These are phyloP conservation scores for Rachicladosporium sp. DNA, from an alignment of 2,329 filamentous ascomycete genomes.

Conservation along the genomic window DNA sequence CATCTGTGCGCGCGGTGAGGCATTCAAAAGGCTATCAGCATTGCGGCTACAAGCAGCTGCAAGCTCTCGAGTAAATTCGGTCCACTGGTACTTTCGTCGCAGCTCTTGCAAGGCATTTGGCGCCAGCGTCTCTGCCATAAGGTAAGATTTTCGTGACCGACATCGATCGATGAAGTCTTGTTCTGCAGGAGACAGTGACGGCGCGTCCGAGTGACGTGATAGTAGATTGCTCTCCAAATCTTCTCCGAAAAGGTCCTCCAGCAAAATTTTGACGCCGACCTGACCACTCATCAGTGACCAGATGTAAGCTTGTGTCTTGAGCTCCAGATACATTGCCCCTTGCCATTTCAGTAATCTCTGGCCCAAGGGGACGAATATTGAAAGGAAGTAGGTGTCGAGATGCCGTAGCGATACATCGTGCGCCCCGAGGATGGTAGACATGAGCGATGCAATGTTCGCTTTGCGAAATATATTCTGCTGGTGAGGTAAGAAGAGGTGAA, in stretches of 20 bases:
- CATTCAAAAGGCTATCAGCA: constrained; percentile 33
- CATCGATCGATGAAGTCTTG: constrained; percentile 46
- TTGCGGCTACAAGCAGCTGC: constrained; percentile 47
- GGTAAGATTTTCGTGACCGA: constrained; percentile 42
- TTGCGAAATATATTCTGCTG: constrained; percentile 50
- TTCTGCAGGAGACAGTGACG: constrained; percentile 43
- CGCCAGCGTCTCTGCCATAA: constrained; percentile 36
- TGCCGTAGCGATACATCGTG: constrained; percentile 53
- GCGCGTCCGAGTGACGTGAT: constrained; percentile 41
- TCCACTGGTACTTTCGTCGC: constrained; percentile 51
- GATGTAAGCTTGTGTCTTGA: constrained; percentile 57
- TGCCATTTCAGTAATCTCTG: constrained; percentile 47
- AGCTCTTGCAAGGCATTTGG: constrained; percentile 36
- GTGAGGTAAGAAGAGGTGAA: constrained; percentile 23
- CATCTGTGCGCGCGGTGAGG: constrained; percentile 16
- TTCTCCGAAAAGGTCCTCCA: constrained; percentile 48
- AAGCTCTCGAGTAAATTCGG: constrained; percentile 49
- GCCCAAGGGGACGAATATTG: constrained; percentile 50
- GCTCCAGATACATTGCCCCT: constrained; percentile 47
- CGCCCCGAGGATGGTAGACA: constrained; percentile 48
- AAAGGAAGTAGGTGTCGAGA: constrained; percentile 50
- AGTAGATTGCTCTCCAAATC: constrained; percentile 44
- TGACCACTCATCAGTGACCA: constrained; percentile 47
- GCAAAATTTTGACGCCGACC: constrained; percentile 41
- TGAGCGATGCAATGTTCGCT: constrained; percentile 53